A percentile compares a stretch with the other conserved stretches of the same genome.
Conservation (phyloP, 2,329 filamentous ascomycete species). For the Aureobasidium sp. region DNA sequence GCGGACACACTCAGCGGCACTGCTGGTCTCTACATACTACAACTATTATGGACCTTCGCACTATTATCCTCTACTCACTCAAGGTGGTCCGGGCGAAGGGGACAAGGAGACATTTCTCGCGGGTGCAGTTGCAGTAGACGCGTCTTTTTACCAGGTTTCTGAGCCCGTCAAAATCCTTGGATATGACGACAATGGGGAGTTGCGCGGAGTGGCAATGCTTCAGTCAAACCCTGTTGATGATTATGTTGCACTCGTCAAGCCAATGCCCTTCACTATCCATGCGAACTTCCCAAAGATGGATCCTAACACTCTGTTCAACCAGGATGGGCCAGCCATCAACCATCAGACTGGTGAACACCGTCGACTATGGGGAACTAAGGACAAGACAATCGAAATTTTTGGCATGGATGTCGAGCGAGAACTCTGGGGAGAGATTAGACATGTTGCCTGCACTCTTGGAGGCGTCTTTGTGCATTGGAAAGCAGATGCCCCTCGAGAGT, state of each 20-base stretch:
- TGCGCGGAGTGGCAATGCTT: conserved; percentile 15
- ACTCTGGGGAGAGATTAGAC: conserved; percentile 19
- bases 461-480: conserved; percentile 17
- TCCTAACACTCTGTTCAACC: conserved; percentile 21
- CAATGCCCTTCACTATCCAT: conserved; percentile 20
- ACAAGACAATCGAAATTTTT: conserved; percentile 18
- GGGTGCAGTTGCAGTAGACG: conserved; percentile 33
- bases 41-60: conserved; percentile 38
- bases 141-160: conserved; percentile 34
- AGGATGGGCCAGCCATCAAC: conserved; percentile 16
- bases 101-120: conserved; percentile 45
- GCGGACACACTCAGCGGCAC: conserved; percentile 30
- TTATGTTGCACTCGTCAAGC: conserved; percentile 7
- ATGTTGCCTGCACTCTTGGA: conserved; percentile 18
- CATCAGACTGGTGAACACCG: conserved; percentile 14
- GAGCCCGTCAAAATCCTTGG: conserved; percentile 15
- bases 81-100: conserved; percentile 40
- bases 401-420: conserved; percentile 21
- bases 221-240: conserved; percentile 16
- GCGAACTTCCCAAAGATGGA: conserved; percentile 25
- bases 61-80: conserved; percentile 39
- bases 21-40: conserved; percentile 42
- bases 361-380: conserved; percentile 19
- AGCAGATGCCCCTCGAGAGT: not conserved
- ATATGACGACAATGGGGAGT: conserved; percentile 11